These are phyloP conservation scores for Albifimbria verrucaria DNA, from an alignment of 2,329 filamentous ascomycete species.

Conservation along the genomic window DNA sequence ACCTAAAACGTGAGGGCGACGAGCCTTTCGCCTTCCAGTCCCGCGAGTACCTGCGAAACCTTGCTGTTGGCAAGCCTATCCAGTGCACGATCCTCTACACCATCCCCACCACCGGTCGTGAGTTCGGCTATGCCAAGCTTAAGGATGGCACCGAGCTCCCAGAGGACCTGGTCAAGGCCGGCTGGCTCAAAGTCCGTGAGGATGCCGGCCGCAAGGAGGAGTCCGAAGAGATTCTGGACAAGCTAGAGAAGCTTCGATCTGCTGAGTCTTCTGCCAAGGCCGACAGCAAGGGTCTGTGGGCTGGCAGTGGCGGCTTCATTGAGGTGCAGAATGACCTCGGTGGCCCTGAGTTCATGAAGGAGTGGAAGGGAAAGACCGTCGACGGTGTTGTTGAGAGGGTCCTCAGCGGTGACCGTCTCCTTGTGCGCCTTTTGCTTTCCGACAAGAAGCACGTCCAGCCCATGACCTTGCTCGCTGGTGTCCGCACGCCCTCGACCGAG, in stretches of 20 bases:
- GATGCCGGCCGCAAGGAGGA: constrained; percentile 93
- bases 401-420: constrained; percentile 83
- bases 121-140: constrained; percentile 80
- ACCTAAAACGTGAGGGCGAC: constrained; percentile 83
- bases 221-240: constrained; percentile 66
- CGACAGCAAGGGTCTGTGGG: constrained; percentile 81
- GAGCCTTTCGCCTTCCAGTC: constrained; percentile 93
- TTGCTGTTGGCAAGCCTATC: constrained; percentile 81
- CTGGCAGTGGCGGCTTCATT: constrained; percentile 61
- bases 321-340: constrained; percentile 79
- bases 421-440: constrained; percentile 75
- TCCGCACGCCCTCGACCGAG: constrained; percentile 87
- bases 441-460: constrained; percentile 86
- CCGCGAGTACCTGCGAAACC: constrained; percentile 83
- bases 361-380: constrained; percentile 81
- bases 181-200: constrained; percentile 90
- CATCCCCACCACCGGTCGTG: constrained; percentile 78
- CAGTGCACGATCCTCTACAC: constrained; percentile 85
- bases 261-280: constrained; percentile 75
- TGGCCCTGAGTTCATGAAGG: constrained; percentile 73
- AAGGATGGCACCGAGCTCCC: constrained; percentile 75
- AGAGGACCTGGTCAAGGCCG: constrained; percentile 79
- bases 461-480: constrained; percentile 83
- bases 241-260: constrained; percentile 73
- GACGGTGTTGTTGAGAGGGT: constrained; percentile 89